phyloP scores from a whole-genome alignment of 2,329 filamentous ascomycete species.

The Stemphylium beticola region DNA sequence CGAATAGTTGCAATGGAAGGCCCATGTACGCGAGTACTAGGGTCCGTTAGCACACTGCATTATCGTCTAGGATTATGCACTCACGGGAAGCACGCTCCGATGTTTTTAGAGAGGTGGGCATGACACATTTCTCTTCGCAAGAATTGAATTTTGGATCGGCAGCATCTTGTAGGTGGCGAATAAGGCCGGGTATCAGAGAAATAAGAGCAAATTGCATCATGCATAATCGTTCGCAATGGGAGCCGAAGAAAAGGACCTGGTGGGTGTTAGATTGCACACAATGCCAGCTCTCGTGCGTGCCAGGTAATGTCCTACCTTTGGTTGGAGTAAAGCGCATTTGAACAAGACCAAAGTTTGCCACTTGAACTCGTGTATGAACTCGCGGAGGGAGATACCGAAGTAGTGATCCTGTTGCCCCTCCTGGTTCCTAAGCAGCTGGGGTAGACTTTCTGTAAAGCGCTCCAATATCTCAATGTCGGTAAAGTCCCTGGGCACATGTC shows the following conservation, averaged over 20 bases:
- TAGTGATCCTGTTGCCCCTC: conserved; percentile 84
- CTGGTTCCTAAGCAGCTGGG: conserved; percentile 62
- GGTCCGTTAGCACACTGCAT: conserved; percentile 27
- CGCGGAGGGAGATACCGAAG: conserved; percentile 82
- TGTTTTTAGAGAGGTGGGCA: conserved; percentile 84
- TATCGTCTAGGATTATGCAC: conserved; percentile 11
- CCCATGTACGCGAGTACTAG: conserved; percentile 89
- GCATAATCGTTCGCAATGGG: conserved; percentile 93
- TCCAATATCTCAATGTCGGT: conserved; percentile 86
- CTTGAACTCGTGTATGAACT: conserved; percentile 92
- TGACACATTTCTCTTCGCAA: conserved; percentile 76
- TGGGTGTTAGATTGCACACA: conserved; percentile 16
- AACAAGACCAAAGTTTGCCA: conserved; percentile 93
- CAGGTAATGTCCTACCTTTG: conserved; percentile 69
- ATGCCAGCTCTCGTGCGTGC: neutral
- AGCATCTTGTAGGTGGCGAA: conserved; percentile 91
- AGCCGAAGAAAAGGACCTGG: conserved; percentile 97
- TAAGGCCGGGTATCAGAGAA: conserved; percentile 90
- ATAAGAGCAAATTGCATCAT: conserved; percentile 98
- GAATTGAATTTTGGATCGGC: conserved; percentile 90
- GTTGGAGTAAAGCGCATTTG: conserved; percentile 91
- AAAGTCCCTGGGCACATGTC: conserved; percentile 68
- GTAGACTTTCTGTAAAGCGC: conserved; percentile 88
- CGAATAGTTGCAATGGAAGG: conserved; percentile 91
- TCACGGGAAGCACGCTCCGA: conserved; percentile 83